Conservation (phyloP, 768 basidiomycete genomes). For the Clitopilus hobsonii region DNA sequence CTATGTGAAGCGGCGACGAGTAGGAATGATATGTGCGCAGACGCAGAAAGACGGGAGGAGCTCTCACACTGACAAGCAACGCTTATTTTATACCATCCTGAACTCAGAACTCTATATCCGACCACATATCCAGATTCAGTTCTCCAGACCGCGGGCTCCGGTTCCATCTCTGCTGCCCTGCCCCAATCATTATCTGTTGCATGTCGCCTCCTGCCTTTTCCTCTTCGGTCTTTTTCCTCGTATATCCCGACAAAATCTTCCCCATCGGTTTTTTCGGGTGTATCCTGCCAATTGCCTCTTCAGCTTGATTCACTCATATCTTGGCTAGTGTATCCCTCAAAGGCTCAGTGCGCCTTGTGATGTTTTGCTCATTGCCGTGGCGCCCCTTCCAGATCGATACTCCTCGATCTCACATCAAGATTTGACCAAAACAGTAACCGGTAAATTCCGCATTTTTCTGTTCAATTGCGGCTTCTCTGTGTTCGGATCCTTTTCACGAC, state of each 20-base stretch:
- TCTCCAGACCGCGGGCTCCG: not conserved
- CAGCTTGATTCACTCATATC: no score
- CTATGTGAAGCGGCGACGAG: not conserved
- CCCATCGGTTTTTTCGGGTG: not conserved
- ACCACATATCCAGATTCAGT: not conserved
- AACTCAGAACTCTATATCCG: not conserved
- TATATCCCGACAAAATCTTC: not conserved
- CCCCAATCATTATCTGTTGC: not conserved
- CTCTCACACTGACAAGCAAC: not conserved
- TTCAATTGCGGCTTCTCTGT: not conserved
- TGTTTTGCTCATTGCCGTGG: not conserved
- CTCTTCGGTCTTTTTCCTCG: not conserved
- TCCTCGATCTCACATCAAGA: not conserved
- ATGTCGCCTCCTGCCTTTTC: not conserved
- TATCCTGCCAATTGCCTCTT: no score
- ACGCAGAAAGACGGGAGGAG: not conserved
- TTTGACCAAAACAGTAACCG: not conserved
- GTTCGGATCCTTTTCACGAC: not conserved
- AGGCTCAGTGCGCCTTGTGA: not conserved
- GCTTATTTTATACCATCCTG: not conserved
- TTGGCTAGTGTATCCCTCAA: not conserved
- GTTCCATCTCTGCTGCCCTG: not conserved
- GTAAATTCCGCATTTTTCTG: conserved; percentile 1
- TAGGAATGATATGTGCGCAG: not conserved
- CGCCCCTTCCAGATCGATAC: not conserved